Conservation (phyloP, 371 early-diverging fungal species). For the Saksenaea oblongispora region DNA sequence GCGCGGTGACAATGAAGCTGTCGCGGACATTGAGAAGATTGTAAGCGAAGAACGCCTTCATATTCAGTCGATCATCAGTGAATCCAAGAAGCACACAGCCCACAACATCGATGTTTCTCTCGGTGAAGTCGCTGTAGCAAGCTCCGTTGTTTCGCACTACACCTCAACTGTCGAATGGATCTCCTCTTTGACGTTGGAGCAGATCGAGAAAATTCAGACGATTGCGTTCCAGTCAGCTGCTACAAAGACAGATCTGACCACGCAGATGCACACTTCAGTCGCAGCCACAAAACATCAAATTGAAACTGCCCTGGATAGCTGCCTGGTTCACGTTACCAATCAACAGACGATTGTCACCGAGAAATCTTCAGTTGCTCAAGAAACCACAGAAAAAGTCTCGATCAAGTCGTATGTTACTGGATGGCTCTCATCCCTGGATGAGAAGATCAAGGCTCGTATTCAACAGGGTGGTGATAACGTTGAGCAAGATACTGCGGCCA, state of each 20-base stretch:
- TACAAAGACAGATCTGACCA: background rate
- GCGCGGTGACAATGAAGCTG: background rate
- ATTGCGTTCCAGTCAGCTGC: conserved; percentile 1
- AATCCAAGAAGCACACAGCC: background rate
- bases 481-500: background rate
- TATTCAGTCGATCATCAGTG: background rate
- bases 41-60: background rate
- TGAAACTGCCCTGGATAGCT: background rate
- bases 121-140: background rate
- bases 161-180: conserved; percentile 2
- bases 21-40: background rate
- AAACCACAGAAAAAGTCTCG: background rate
- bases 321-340: background rate
- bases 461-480: conserved; percentile 5
- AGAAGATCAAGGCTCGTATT: background rate
- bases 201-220: background rate
- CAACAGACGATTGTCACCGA: background rate
- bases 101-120: background rate
- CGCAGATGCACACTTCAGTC: conserved; percentile 2
- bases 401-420: background rate
- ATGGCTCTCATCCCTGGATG: conserved; percentile 1
- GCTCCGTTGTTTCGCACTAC: background rate
- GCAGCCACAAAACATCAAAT: conserved; percentile 3
- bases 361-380: background rate
- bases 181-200: background rate